These are phyloP conservation scores for Eucalyptus pauciflora DNA, from an alignment of 345 rosid genomes.

Conservation along the genomic window DNA sequence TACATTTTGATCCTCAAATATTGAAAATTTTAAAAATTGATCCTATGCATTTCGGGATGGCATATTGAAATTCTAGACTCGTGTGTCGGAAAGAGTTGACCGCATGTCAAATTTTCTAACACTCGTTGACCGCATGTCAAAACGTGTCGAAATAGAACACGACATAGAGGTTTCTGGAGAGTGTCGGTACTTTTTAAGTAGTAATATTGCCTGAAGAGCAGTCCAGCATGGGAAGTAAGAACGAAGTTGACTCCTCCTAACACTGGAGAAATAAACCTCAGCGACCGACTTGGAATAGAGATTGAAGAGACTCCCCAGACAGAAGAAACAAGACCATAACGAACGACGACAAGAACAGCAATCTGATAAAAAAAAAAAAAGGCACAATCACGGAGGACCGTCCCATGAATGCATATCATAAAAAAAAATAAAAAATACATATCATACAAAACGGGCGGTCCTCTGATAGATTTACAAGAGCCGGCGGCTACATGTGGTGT, in stretches of 20 bases:
- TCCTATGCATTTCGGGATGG: too few species aligned
- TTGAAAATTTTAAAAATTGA: accelerated
- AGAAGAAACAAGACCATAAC: not conserved
- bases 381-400: not conserved
- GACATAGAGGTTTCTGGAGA: accelerated
- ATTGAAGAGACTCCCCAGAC: not conserved
- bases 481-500: not conserved
- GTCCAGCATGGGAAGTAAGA: not conserved
- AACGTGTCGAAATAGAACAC: accelerated
- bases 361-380: not conserved
- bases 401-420: not conserved
- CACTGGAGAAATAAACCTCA: not conserved
- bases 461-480: not conserved
- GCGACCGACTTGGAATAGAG: not conserved
- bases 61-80: accelerated
- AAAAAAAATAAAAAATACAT: not conserved
- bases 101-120: accelerated
- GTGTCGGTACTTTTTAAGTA: too few species aligned
- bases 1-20: accelerated
- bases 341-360: not conserved
- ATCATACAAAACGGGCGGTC: not conserved
- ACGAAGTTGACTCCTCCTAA: not conserved
- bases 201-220: not conserved
- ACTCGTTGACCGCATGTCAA: accelerated
- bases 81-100: accelerated